Evolutionary conservation across 768 basidiomycete genomes (phyloP).

Genomic region (Erythrobasidium yunnanense): DNA sequence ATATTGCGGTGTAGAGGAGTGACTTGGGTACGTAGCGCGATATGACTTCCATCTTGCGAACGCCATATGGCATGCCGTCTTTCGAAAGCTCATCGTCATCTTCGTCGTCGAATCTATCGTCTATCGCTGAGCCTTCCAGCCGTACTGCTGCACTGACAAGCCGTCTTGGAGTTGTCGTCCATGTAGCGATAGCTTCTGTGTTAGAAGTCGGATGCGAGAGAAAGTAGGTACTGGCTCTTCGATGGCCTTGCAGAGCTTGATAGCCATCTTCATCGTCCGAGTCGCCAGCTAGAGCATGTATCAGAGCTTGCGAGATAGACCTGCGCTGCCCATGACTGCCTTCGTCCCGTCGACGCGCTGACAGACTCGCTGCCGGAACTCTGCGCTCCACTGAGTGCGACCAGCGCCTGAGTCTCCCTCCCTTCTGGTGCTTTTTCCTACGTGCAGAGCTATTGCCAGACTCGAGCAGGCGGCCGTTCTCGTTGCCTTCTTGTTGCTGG

Average conservation of each 20-base stretch:
- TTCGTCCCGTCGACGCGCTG: too few relatives aligned
- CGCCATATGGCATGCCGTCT: constrained; percentile 24
- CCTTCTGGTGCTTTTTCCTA: too few relatives aligned
- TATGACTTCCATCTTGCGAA: constrained; percentile 25
- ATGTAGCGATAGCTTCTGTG: constrained; percentile 7
- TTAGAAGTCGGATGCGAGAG: constrained; percentile 1
- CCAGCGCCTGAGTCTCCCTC: too few relatives aligned
- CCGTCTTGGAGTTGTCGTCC: too few relatives aligned
- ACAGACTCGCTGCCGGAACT: too few relatives aligned
- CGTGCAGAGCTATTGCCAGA: too few relatives aligned
- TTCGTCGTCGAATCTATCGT: not conserved
- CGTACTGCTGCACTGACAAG: too few relatives aligned
- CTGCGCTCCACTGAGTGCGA: too few relatives aligned
- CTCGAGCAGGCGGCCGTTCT: too few relatives aligned
- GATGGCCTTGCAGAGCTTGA: not conserved
- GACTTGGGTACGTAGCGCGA: not conserved
- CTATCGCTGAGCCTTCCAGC: too few relatives aligned
- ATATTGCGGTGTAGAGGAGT: constrained; percentile 5
- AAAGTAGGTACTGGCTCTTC: not conserved
- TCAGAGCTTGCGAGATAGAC: not conserved
- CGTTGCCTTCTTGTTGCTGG: too few relatives aligned
- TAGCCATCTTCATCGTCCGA: not conserved
- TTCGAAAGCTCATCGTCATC: not conserved
- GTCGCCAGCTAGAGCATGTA: not conserved
- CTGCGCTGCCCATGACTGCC: not conserved